Evolutionary conservation across 1,139 yeast genomes (phyloP).

Genomic region (Saccharomyces hybrid): DNA sequence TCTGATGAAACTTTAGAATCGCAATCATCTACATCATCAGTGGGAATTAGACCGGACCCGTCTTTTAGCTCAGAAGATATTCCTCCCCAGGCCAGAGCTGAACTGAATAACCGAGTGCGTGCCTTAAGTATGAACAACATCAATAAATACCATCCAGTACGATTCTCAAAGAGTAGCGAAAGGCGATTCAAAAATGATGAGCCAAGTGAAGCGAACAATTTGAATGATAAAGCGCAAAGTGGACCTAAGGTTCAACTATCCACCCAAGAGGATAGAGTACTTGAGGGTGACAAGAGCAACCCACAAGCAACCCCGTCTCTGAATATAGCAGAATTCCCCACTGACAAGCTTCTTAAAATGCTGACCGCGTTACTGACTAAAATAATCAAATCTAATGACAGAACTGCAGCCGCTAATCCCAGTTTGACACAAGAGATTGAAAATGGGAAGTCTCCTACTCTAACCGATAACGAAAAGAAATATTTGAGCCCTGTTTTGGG

Average conservation of each 20-base stretch:
- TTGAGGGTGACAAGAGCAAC: neutral
- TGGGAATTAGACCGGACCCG: neutral
- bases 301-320: slow-evolving; percentile 22
- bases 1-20: neutral
- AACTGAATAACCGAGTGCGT: neutral
- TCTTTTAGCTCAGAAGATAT: neutral
- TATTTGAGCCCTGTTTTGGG: slow-evolving; percentile 49
- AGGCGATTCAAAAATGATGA: neutral
- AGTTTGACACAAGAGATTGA: neutral
- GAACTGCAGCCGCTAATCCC: neutral
- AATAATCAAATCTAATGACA: slow-evolving; percentile 82
- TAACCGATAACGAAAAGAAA: slow-evolving; percentile 3
- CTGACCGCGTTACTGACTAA: slow-evolving; percentile 73
- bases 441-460: neutral
- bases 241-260: neutral
- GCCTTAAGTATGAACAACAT: neutral
- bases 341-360: slow-evolving; percentile 73
- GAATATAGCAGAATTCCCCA: slow-evolving; percentile 78
- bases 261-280: neutral
- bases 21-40: neutral
- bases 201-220: neutral
- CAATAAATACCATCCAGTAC: neutral
- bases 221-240: neutral
- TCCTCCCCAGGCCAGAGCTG: neutral
- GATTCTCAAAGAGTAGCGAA: neutral